Base-by-base conservation (phyloP, 805 yeast species). In the Ogataea paraovalis region DNA sequence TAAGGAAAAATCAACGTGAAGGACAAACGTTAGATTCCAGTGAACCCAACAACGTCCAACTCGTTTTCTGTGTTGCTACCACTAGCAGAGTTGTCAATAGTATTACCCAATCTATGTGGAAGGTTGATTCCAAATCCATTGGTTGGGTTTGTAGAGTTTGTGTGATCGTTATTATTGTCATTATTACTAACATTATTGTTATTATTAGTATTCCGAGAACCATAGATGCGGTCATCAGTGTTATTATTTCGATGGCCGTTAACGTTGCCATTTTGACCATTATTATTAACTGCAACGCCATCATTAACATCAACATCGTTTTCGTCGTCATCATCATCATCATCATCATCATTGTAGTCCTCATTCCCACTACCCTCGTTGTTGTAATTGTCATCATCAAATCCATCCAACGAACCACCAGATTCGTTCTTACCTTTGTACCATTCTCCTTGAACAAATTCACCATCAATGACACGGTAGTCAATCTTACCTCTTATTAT, bases 401-500 rank as follows among this genome's bases (percentile, higher is more conserved):
- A 21, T 39, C 42, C 39, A 33, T 38, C 48, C n/a, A 37, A 30
- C 19, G 23, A 34, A 22, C 32, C 28, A 23, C 16, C 41, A n/a
- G 41, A 42, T 4, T 45, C 42, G 19, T 32, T 28, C 9, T 45
- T 46, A 23, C 39, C 20, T 12, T 45, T 46, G 36, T 46, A 41
- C 39, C 41, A 47, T 28, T 45, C 44, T 13, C 55, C 53, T 23
- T 51, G 54, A n/a, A 51, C 50, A 38, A 55, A 47, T 42, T 54
- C 55, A 16, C 61, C 59, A 40, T 57, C 50, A 38, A 49, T 48
- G 23, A 56, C 47, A 41, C 53, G 56, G 51, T 57, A 54, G 44
- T 57, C 61, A 39, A 57, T 53, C 37, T 55, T 57, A 30, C 61
- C 61, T 42, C 61, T 45, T 18, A 57, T 47, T 25, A 57, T 52